Conservation (phyloP, 228 moss, liverwort and hornwort genomes). For the Sphagnum fallax region DNA sequence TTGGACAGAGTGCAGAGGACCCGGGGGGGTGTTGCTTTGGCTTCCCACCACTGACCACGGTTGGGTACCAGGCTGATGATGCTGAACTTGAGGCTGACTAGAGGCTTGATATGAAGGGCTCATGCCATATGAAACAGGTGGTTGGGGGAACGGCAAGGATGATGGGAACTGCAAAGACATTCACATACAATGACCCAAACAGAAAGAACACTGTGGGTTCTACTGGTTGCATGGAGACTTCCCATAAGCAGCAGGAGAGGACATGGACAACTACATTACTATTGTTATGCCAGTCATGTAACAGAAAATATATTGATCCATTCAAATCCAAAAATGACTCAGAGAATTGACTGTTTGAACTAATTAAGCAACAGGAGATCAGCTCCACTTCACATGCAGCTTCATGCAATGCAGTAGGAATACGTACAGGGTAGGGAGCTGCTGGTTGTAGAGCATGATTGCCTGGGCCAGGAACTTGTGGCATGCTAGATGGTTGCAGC, state of each 20-base stretch:
- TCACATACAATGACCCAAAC: conserved; percentile 5
- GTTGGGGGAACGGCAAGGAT: conserved; percentile 64
- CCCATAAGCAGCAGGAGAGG: not conserved
- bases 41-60: conserved; percentile 68
- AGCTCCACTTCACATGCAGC: not conserved
- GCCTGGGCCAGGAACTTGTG: conserved; percentile 69
- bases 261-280: not conserved
- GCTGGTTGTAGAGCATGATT: conserved; percentile 84
- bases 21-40: conserved; percentile 48
- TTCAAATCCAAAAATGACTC: no score
- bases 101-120: conserved; percentile 58
- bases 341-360: no score
- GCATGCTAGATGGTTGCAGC: conserved; percentile 43
- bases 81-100: conserved; percentile 54
- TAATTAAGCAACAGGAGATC: not conserved
- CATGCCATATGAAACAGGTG: conserved; percentile 68
- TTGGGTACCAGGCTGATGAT: conserved; percentile 51
- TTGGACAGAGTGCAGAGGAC: conserved; percentile 51
- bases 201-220: no score
- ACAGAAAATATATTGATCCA: no score
- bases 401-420: no score
- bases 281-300: no score
- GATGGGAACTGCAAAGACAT: conserved; percentile 63
- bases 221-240: no score
- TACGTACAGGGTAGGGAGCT: conserved; percentile 85